Conservation (phyloP, 352 stramenopile species). For the Phytopythium delawarense region DNA sequence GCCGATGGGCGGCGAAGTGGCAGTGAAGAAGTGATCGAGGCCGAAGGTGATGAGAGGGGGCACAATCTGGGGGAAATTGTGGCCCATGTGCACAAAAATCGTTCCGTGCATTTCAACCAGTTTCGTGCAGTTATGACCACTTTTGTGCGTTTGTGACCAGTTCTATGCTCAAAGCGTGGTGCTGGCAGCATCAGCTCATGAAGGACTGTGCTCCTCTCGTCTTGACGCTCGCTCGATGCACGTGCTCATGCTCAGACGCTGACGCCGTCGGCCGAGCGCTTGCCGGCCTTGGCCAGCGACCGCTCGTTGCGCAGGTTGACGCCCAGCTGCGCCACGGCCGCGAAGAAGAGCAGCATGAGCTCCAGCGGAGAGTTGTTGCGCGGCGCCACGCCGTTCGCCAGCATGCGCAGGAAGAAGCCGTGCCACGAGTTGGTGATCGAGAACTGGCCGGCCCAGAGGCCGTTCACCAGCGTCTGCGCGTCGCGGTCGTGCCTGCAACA, state of each 20-base stretch:
- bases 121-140: no score
- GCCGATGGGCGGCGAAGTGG: no score
- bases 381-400: slow-evolving; percentile 57
- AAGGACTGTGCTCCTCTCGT: no score
- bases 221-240: no score
- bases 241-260: neutral
- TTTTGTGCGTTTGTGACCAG: no score
- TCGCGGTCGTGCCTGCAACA: slow-evolving; percentile 26
- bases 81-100: no score
- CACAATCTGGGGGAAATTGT: no score
- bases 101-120: no score
- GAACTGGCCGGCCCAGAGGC: slow-evolving; percentile 51
- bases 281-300: slow-evolving; percentile 9
- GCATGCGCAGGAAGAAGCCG: slow-evolving; percentile 42
- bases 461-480: slow-evolving; percentile 52
- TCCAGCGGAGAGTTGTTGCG: slow-evolving; percentile 63
- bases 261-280: neutral
- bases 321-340: slow-evolving; percentile 20
- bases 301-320: slow-evolving; percentile 21
- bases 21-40: no score
- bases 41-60: no score
- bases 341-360: slow-evolving; percentile 45
- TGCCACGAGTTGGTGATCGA: slow-evolving; percentile 57
- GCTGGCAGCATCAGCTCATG: no score
- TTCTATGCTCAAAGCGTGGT: no score